Conservation (phyloP, 768 basidiomycete species). For the Pholiota microspora region DNA sequence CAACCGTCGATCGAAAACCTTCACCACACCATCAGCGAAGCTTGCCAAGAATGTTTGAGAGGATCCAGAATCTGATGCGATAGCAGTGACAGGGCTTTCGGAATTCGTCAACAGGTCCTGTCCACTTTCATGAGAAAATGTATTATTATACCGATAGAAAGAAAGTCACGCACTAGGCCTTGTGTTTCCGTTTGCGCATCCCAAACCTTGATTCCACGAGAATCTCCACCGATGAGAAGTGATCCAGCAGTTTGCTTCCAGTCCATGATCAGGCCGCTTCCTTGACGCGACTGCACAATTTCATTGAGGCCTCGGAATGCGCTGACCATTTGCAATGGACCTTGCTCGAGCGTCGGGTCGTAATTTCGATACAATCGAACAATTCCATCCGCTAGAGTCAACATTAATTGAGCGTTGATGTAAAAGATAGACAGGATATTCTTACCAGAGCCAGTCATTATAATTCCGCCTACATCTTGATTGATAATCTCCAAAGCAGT, state of each 20-base stretch:
- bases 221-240: conserved; percentile 89
- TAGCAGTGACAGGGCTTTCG: conserved; percentile 85
- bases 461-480: conserved; percentile 89
- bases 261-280: conserved; percentile 82
- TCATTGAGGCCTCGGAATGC: conserved; percentile 89
- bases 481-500: conserved; percentile 92
- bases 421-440: conserved; percentile 9
- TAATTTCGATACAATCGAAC: conserved; percentile 93
- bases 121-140: conserved; percentile 1
- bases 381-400: conserved; percentile 76
- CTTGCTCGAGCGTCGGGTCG: conserved; percentile 67
- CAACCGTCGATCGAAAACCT: conserved; percentile 89
- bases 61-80: conserved; percentile 73
- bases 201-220: conserved; percentile 87
- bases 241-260: conserved; percentile 91
- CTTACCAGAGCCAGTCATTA: conserved; percentile 84
- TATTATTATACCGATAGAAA: conserved; percentile 3
- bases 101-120: conserved; percentile 92
- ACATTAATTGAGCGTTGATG: neutral
- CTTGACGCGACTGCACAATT: conserved; percentile 68
- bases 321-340: conserved; percentile 87
- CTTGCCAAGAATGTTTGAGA: conserved; percentile 84
- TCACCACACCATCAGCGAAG: conserved; percentile 89
- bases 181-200: conserved; percentile 89
- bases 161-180: conserved; percentile 54